A percentile compares a stretch with the other conserved stretches of the same genome.
phyloP scores from a whole-genome alignment of 1,284 basidiomycete genomes.

The Pterulicium gracile region DNA sequence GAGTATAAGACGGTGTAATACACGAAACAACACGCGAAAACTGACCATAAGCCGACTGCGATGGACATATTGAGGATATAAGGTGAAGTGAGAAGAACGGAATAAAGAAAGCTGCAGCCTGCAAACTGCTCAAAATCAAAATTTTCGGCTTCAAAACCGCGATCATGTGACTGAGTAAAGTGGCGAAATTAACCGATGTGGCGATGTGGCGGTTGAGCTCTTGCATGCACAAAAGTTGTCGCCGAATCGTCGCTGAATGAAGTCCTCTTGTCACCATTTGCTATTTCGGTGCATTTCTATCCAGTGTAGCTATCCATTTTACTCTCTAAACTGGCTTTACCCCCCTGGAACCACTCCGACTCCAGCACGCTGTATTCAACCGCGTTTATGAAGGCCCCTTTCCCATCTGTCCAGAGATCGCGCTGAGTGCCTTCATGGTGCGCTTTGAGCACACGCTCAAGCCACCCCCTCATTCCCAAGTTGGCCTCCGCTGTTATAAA shows the following conservation, averaged over 20 bases:
- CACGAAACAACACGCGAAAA: conserved; percentile 12
- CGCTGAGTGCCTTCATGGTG: conserved; percentile 24
- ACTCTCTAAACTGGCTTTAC: conserved; percentile 16
- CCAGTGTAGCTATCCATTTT: conserved; percentile 8
- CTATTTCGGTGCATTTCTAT: too few species aligned
- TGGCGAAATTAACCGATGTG: too few species aligned
- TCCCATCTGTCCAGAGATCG: conserved; percentile 24
- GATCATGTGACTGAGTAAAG: too few species aligned
- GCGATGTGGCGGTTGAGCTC: too few species aligned
- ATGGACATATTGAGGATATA: conserved; percentile 42
- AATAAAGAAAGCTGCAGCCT: too few species aligned
- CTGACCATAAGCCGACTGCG: conserved; percentile 54
- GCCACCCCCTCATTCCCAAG: conserved; percentile 30
- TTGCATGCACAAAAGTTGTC: too few species aligned
- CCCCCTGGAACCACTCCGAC: conserved; percentile 25
- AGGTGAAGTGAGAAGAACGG: too few species aligned
- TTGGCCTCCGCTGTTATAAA: conserved; percentile 31
- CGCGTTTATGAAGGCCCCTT: conserved; percentile 24
- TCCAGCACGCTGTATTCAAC: conserved; percentile 29
- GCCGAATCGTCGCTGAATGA: too few species aligned
- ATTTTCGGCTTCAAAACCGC: too few species aligned
- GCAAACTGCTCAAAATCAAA: too few species aligned
- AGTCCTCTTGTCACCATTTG: too few species aligned
- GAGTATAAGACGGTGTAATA: conserved; percentile 4
- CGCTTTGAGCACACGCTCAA: conserved; percentile 27